Evolutionary conservation across 306 rosid genomes (phyloP), one percentile per base, ranked within the genome.

Genomic region (Canavalia ensiformis): DNA sequence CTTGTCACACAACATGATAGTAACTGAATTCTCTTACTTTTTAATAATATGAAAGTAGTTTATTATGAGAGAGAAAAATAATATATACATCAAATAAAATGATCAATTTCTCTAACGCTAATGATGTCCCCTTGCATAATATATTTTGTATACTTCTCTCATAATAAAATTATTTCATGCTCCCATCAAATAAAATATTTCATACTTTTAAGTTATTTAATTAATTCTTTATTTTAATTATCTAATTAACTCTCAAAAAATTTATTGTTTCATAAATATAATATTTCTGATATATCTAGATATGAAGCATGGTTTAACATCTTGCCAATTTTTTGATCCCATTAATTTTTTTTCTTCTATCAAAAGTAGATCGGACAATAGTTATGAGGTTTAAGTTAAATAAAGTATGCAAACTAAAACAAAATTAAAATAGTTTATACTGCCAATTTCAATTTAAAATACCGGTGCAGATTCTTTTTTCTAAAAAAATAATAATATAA

Each of bases 381-480:
- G 62, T 34, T 33, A 31, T 31, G 59, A 51, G 18, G 7, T 34
- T 59, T 31, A 59, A 59, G 18, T 59, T 7, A 37, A 42, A 8
- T 52, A 42, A 18, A 49, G 42, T 65, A 1, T 39, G 50, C n/a
- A 67, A 67, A 47, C 2, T 42, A 58, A 44, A 7, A 44, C 30
- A 74, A 1, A 42, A 52, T 13, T 66, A n/a, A 62, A 62, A 47
- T 11, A 33, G 25, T 18, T 18, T 62, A 62, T 62, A 34, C 4
- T 58, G 59, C 72, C 76, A 80, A 77, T 76, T 65, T 44, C 7
- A 44, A 44, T 44, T 18, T 80, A 57, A 76, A 85, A 71, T 65
- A 72, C 63, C 57, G 58, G 49, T 39, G 35, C 8, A 8, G 31
- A 37, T 44, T 67, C 29, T 28, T 46, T 69, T 30, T 2, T 5